Evolutionary conservation across 495 filamentous ascomycete species (phyloP).

Genomic region (Talaromyces stipitatus): DNA sequence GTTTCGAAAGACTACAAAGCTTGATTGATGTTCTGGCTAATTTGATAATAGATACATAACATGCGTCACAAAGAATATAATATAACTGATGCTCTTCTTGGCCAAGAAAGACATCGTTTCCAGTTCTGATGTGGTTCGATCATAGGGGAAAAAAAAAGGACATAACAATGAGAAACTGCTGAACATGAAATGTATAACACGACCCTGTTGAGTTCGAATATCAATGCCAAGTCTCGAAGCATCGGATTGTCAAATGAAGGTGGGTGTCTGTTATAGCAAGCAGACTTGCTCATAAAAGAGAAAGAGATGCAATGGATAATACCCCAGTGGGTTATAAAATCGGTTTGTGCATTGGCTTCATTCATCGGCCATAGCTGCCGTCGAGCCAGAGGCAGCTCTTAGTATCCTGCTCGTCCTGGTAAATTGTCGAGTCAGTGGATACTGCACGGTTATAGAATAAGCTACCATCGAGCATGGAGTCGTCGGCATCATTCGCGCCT

Average conservation of each 20-base stretch:
- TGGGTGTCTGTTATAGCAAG: neutral
- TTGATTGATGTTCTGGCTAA: neutral
- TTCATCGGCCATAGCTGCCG: neutral
- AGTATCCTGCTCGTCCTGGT: conserved; percentile 22
- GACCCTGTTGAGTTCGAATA: neutral
- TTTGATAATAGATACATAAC: neutral
- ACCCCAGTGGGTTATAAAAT: neutral
- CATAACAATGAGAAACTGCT: neutral
- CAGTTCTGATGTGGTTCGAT: neutral
- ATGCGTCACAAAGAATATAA: neutral
- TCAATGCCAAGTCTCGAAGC: neutral
- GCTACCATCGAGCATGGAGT: neutral
- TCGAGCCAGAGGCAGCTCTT: conserved; percentile 27
- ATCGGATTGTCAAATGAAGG: neutral
- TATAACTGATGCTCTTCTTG: neutral
- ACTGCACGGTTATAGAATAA: conserved; percentile 2
- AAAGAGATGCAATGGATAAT: neutral
- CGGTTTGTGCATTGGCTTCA: neutral
- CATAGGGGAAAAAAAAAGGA: neutral
- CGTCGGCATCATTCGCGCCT: neutral
- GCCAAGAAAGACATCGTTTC: neutral
- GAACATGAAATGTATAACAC: neutral
- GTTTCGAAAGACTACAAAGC: neutral
- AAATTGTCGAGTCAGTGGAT: conserved; percentile 28
- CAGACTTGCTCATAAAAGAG: neutral